Evolutionary conservation across 1,284 basidiomycete species (phyloP).

Genomic region (Melampsora abietis-canadensis): DNA sequence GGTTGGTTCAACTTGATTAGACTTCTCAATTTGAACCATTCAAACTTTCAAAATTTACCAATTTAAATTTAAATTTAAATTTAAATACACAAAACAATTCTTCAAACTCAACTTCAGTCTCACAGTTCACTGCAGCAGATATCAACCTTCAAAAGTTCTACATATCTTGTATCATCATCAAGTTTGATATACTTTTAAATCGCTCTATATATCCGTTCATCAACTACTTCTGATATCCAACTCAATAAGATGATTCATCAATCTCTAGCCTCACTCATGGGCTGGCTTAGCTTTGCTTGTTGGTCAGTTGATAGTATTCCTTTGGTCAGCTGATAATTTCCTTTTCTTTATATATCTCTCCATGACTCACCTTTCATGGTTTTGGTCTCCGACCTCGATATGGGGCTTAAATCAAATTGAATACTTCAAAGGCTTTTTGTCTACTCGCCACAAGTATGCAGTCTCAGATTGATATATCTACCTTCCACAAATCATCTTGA

Average conservation of each 20-base stretch:
- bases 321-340: background rate
- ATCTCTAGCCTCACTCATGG: conserved; percentile 30
- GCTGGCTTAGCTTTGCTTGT: conserved; percentile 36
- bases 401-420: background rate
- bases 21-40: too few relatives aligned
- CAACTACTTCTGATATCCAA: background rate
- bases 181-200: too few relatives aligned
- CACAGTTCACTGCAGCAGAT: too few relatives aligned
- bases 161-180: background rate
- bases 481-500: too few relatives aligned
- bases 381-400: conserved; percentile 16
- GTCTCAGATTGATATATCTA: conserved; percentile 1
- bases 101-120: too few relatives aligned
- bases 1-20: background rate
- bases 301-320: conserved; percentile 24
- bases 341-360: background rate
- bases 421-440: conserved; percentile 1
- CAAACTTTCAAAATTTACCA: background rate
- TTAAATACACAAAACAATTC: too few relatives aligned
- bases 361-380: conserved; percentile 7
- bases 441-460: conserved; percentile 7
- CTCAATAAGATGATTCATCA: background rate
- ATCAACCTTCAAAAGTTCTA: too few relatives aligned
- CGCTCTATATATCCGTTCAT: background rate
- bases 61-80: too few relatives aligned